Conservation (phyloP, 345 rosid species). For the Citrus maxima region DNA sequence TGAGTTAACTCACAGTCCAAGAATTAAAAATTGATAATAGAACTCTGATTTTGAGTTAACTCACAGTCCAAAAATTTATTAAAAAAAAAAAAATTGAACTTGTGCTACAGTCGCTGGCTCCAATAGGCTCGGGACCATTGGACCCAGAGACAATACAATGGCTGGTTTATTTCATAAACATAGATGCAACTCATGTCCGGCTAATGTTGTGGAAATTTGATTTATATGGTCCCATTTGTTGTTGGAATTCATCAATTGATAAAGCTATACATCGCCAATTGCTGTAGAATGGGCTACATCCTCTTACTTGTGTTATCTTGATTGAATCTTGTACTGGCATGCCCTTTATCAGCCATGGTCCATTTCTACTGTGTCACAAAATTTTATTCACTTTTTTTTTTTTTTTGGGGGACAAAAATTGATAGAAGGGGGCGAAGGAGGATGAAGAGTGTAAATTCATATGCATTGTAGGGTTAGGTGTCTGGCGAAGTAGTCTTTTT, state of each 20-base stretch:
- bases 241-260: conserved; percentile 17
- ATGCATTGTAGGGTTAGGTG: neutral
- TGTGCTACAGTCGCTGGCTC: neutral
- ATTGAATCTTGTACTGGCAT: neutral
- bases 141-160: conserved; percentile 14
- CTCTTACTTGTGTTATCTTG: too few species aligned
- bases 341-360: neutral
- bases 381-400: too few species aligned
- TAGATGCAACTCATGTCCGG: conserved; percentile 27
- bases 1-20: neutral
- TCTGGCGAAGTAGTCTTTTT: neutral
- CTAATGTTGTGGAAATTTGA: conserved; percentile 24
- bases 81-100: too few species aligned
- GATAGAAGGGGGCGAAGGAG: neutral
- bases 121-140: conserved; percentile 35
- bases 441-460: neutral
- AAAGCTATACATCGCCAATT: neutral
- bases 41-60: neutral
- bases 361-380: neutral
- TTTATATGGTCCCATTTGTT: conserved; percentile 5
- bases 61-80: neutral
- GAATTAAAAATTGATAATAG: neutral
- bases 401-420: too few species aligned
- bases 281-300: neutral
- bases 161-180: conserved; percentile 22